Conservation (phyloP, 768 basidiomycete genomes). For the Hygrophorus russula region DNA sequence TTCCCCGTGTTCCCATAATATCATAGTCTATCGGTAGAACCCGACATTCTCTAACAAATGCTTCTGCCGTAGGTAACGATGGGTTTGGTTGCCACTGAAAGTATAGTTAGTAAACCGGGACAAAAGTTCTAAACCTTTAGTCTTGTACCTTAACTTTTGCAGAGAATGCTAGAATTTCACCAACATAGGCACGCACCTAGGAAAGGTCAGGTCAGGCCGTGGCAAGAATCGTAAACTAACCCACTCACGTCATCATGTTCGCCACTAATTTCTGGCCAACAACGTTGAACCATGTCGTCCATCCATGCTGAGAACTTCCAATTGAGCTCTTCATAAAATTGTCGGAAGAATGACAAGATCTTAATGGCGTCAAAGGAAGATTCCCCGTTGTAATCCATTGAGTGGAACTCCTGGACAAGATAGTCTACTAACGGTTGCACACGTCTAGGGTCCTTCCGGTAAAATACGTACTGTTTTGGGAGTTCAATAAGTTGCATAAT, state of each 20-base stretch:
- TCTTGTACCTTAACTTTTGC: conserved; percentile 55
- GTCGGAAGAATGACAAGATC: conserved; percentile 53
- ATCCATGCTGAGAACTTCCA: conserved; percentile 79
- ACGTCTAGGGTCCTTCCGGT: conserved; percentile 73
- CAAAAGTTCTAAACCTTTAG: too few relatives aligned
- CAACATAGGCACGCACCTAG: conserved; percentile 66
- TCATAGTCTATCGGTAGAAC: conserved; percentile 44
- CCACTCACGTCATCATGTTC: conserved; percentile 71
- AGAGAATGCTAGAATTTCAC: conserved; percentile 61
- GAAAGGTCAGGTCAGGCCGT: conserved; percentile 5
- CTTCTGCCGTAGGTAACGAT: conserved; percentile 47
- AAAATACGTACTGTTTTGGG: conserved; percentile 53
- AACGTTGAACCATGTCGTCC: conserved; percentile 51
- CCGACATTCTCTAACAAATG: conserved; percentile 60
- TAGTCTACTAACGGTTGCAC: conserved; percentile 72
- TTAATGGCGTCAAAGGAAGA: conserved; percentile 76
- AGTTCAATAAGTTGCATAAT: conserved; percentile 2
- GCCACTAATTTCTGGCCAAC: conserved; percentile 60
- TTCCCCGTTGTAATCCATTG: conserved; percentile 70
- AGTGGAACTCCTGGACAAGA: conserved; percentile 49
- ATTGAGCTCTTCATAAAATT: conserved; percentile 62
- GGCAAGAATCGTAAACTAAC: not conserved
- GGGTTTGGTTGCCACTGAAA: conserved; percentile 54
- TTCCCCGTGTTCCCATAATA: conserved; percentile 64
- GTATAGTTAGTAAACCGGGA: conserved; percentile 2